Base-by-base conservation (phyloP, 805 yeast species). In the Naumovozyma dairenensis region DNA sequence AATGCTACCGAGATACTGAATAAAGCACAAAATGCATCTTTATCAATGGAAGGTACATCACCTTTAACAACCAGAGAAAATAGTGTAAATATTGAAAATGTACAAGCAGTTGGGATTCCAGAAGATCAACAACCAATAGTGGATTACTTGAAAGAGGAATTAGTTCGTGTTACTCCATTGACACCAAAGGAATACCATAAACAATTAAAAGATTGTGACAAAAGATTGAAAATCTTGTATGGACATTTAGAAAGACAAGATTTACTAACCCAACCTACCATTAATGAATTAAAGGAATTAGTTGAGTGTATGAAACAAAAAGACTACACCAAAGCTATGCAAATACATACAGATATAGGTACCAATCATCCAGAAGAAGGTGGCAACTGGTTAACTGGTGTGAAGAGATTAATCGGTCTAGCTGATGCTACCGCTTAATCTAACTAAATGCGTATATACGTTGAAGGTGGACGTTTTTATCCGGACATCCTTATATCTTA, bases 321-420 rank as follows among this genome's bases (percentile, higher is more conserved):
- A 39, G 78, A 84, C 38, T 82, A 63, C 52, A 55, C 59, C 4
- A 62, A 62, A 12, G 96, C 97, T 1, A 59, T 67, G 33, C 57
- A 67, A 2, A 46, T 72, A 21, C 74, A 73, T 40, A 55, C 66
- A 22, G 72, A 74, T 33, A 69, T 92, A 39, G 72, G 80, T 16
- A 69, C 84, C 6, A 69, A 72, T 24, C 69, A 72, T 41, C 69
- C 78, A 16, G 73, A 70, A 16, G 94, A 87, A 57, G 74, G 80
- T 43, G 96, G 94, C 10, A 76, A 80, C 49, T 92, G 98, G 98
- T 73, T 81, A 63, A 74, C 81, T 21, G 98, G 98, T 47, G 79
- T 92, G 30, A 85, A 80, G 59, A 75, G 96, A 46, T 69, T 92
- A 42, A 75, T 89, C 40, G 80, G 79, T 42, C 83, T 92, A 71